phyloP scores from a whole-genome alignment of 306 rosid species.

The Sphenostylis stenocarpa region DNA sequence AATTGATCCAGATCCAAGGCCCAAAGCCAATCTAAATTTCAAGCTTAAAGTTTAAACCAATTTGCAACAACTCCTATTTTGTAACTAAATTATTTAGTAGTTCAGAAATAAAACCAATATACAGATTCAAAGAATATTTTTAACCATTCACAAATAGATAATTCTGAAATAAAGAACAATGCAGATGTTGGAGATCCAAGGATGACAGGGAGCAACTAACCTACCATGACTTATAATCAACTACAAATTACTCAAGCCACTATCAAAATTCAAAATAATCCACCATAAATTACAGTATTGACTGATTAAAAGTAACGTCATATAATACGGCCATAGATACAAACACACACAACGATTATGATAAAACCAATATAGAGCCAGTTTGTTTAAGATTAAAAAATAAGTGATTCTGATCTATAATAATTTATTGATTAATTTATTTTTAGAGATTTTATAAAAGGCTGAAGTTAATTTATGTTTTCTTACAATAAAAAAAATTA shows the following conservation, averaged over 20 bases:
- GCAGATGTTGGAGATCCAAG: not conserved
- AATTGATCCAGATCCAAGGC: conserved; percentile 12
- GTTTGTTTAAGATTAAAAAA: no score
- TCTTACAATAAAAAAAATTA: not conserved
- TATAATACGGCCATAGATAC: not conserved
- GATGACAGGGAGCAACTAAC: conserved; percentile 5
- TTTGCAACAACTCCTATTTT: conserved; percentile 10
- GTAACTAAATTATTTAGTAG: conserved; percentile 12
- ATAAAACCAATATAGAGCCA: not conserved
- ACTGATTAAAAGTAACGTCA: conserved; percentile 1
- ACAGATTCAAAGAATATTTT: conserved; percentile 7
- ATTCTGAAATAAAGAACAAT: not conserved
- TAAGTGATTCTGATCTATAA: not conserved
- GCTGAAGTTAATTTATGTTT: not conserved
- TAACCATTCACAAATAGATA: conserved; percentile 3
- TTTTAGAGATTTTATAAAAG: not conserved
- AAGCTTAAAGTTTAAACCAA: conserved; percentile 7
- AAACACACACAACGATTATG: not conserved
- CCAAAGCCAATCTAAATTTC: conserved; percentile 6
- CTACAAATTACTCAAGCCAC: conserved; percentile 20
- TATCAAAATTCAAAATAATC: not conserved
- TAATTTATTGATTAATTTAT: no score
- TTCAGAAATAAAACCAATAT: conserved; percentile 25
- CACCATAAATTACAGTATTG: not conserved
- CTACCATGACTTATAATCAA: not conserved